Percentiles rank a stretch among this genome's conserved stretches.
Conservation (phyloP, 1,139 yeast species). For the Wickerhamomyces sp. region DNA sequence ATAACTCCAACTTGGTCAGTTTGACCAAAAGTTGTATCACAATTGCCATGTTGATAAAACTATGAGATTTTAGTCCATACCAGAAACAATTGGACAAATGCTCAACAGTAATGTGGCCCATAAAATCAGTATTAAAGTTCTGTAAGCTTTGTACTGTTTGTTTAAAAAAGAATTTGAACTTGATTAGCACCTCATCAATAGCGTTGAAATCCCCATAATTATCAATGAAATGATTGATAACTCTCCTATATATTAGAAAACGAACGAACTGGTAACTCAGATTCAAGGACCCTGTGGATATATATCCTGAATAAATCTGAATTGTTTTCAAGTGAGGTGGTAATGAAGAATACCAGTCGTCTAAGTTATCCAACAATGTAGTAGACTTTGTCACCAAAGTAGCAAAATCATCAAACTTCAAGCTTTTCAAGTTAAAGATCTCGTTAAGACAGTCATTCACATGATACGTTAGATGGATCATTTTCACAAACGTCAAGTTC, state of each 20-base stretch:
- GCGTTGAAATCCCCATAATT: constrained; percentile 1
- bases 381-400: constrained; percentile 13
- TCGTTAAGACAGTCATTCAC: constrained; percentile 19
- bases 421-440: constrained; percentile 21
- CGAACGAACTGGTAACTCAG: constrained; percentile 21
- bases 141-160: constrained; percentile 8
- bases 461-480: constrained; percentile 21
- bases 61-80: constrained; percentile 19
- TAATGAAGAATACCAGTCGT: constrained; percentile 20
- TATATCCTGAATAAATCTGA: constrained; percentile 1
- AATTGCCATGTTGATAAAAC: constrained; percentile 21
- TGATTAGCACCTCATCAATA: constrained; percentile 11
- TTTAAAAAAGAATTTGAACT: constrained; percentile 14
- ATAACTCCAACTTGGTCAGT: constrained; percentile 11
- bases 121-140: constrained; percentile 14
- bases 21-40: constrained; percentile 16
- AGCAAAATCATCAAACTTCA: constrained; percentile 22
- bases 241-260: constrained; percentile 23
- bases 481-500: constrained; percentile 22
- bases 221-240: constrained; percentile 21
- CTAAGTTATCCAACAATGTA: constrained; percentile 12
- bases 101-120: constrained; percentile 14
- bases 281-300: constrained; percentile 23
- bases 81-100: constrained; percentile 22
- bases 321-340: constrained; percentile 7